Base-by-base conservation (phyloP, 345 rosid genomes). In the Hibiscus mutabilis region DNA sequence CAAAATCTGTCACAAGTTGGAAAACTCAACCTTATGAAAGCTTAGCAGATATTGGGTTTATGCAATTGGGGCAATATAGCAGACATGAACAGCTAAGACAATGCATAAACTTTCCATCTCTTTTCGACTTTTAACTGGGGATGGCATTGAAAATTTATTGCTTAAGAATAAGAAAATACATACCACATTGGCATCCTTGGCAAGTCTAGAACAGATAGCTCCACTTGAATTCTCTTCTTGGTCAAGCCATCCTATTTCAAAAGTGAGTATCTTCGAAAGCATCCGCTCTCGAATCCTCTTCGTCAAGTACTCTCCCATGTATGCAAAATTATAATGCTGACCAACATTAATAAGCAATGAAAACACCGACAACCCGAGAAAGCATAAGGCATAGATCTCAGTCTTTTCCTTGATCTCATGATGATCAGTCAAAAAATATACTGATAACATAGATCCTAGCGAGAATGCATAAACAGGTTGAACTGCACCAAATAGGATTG, bases 241-340 rank as follows among this genome's bases (percentile, higher is more conserved):
- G 72, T 91, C 94, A 33, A 87, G 89, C 97, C 97, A 91, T 0
- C 91, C 86, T 56, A 91, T 79, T 76, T 89, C 94, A 51, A 91
- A 91, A 0, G 91, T 89, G 60, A 91, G 79, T 22, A 91, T 82
- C 75, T 89, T 91, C 0, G 88, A 76, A 47, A 91, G 81, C 97
- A 91, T 89, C 73, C 81, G 77, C 81, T 87, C 92, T 63, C 97
- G 80, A 19, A 89, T 78, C 63, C 92, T 79, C 76, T 84, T 91
- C 0, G 92, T 86, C 82, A 91, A 56, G 71, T 81, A 63, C 74
- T 89, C 91, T 0, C 97, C 92, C 85, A 84, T 86, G 83, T 79
- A 88, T 0, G 83, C 93, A 7, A 91, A 91, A 65, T 68, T 83
- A 75, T 84, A 91, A 72, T 88, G 97, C 66, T 87, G 94, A 18